phyloP scores from a whole-genome alignment of 2,329 filamentous ascomycete genomes.

The Alternaria hordeiaustralica region DNA sequence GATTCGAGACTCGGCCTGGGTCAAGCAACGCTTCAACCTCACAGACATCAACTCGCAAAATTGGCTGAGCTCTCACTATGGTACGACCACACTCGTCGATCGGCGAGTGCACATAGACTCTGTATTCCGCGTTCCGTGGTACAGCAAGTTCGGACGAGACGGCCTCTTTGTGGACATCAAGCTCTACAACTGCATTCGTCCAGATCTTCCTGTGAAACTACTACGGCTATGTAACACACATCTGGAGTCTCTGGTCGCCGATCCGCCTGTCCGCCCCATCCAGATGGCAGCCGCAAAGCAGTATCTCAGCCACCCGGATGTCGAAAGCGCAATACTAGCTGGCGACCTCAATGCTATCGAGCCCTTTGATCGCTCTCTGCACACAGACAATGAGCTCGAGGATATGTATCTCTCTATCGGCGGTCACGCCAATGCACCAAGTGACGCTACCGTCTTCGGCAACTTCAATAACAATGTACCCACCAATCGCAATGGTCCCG shows the following conservation, averaged over 20 bases:
- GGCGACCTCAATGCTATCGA: slow-evolving; percentile 67
- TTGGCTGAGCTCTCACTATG: slow-evolving; percentile 59
- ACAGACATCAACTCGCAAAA: slow-evolving; percentile 54
- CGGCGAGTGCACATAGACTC: slow-evolving; percentile 52
- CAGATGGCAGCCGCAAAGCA: slow-evolving; percentile 56
- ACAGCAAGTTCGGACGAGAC: slow-evolving; percentile 60
- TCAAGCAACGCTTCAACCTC: slow-evolving; percentile 56
- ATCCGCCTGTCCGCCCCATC: slow-evolving; percentile 57
- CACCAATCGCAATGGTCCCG: background rate
- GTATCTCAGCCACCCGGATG: slow-evolving; percentile 50
- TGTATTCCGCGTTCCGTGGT: slow-evolving; percentile 60
- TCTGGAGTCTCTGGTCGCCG: slow-evolving; percentile 60
- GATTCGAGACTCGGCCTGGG: slow-evolving; percentile 56
- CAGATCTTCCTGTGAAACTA: slow-evolving; percentile 12
- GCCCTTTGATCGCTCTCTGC: slow-evolving; percentile 58
- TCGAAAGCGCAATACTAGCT: slow-evolving; percentile 55
- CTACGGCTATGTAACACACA: slow-evolving; percentile 64
- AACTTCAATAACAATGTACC: background rate
- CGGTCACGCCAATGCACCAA: slow-evolving; percentile 34
- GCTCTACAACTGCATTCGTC: slow-evolving; percentile 15
- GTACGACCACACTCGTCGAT: slow-evolving; percentile 62
- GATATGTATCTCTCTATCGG: slow-evolving; percentile 62
- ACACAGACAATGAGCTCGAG: slow-evolving; percentile 56
- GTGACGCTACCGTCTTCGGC: background rate
- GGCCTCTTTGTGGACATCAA: slow-evolving; percentile 62